These are phyloP conservation scores for Cutaneotrichosporon sp. DNA, from an alignment of 1,284 basidiomycete genomes.

Conservation along the genomic window DNA sequence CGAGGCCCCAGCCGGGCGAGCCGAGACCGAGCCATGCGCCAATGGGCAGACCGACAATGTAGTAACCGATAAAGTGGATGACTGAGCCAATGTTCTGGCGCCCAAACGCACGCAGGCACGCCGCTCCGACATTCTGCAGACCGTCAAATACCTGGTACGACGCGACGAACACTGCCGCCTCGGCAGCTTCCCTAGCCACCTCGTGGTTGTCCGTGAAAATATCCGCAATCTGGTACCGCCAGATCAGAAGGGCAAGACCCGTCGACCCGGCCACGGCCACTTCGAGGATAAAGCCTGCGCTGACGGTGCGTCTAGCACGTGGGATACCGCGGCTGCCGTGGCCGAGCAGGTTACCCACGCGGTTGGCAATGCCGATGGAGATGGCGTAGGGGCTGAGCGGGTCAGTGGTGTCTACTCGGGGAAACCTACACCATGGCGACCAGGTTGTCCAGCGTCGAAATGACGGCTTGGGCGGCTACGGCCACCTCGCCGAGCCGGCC, in stretches of 20 bases:
- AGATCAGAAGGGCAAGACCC: conserved; percentile 16
- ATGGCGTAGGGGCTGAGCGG: conserved; percentile 19
- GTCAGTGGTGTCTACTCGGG: neutral
- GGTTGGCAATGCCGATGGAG: conserved; percentile 22
- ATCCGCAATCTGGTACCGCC: conserved; percentile 18
- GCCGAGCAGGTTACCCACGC: conserved; percentile 32
- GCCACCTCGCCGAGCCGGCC: conserved; percentile 25
- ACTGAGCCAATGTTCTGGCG: conserved; percentile 25
- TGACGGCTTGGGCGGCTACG: conserved; percentile 31
- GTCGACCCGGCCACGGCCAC: conserved; percentile 16
- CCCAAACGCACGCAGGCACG: conserved; percentile 29
- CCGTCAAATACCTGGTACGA: conserved; percentile 26
- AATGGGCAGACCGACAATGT: conserved; percentile 26
- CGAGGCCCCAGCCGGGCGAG: conserved; percentile 19
- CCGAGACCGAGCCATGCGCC: conserved; percentile 25
- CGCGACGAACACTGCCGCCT: conserved; percentile 21
- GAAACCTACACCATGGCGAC: conserved; percentile 15
- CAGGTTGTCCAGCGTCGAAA: conserved; percentile 20
- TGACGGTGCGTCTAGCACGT: conserved; percentile 19
- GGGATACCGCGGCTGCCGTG: conserved; percentile 24
- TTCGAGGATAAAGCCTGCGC: conserved; percentile 24
- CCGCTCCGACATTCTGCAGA: conserved; percentile 27
- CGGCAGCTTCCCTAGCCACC: conserved; percentile 18
- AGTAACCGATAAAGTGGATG: conserved; percentile 25
- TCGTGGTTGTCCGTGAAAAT: conserved; percentile 24